phyloP scores from a whole-genome alignment of 176 grass and related monocot genomes.

The Luzula sylvatica region DNA sequence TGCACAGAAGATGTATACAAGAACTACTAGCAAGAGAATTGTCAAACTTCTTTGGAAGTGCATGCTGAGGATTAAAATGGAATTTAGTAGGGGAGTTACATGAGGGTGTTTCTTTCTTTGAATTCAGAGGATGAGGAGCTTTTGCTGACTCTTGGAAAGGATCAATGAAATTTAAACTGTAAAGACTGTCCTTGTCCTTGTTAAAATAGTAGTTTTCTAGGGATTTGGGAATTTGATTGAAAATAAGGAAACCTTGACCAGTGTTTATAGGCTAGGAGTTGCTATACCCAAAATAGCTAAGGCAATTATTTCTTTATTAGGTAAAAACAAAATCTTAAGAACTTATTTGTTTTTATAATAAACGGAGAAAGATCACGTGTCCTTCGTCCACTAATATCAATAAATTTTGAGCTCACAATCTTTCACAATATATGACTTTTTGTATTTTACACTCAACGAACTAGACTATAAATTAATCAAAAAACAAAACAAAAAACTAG shows the following conservation, averaged over 20 bases:
- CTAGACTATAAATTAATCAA: no score
- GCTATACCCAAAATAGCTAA: neutral
- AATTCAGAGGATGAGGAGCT: neutral
- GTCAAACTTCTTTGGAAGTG: conserved; percentile 17
- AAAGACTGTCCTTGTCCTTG: conserved; percentile 14
- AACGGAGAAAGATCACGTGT: conserved; percentile 14
- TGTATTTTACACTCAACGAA: no score
- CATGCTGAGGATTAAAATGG: neutral
- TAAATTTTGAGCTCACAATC: no score
- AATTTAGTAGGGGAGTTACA: neutral
- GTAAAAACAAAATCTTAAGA: conserved; percentile 15
- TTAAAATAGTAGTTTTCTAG: conserved; percentile 10
- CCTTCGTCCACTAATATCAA: no score
- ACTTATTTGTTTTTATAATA: conserved; percentile 29
- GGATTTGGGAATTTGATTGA: conserved; percentile 16
- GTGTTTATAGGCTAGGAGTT: conserved; percentile 2
- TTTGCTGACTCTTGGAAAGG: conserved; percentile 16
- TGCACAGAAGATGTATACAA: conserved; percentile 20
- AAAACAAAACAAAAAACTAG: no score
- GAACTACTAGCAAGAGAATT: conserved; percentile 17
- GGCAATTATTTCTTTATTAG: conserved; percentile 1
- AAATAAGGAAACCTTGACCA: conserved; percentile 10
- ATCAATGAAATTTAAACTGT: conserved; percentile 14
- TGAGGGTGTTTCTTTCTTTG: conserved; percentile 9
- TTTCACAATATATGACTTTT: no score